A percentile compares a stretch with the other conserved stretches of the same genome.
phyloP scores from a whole-genome alignment of 2,329 filamentous ascomycete species.

The Epichloe bromicola region DNA sequence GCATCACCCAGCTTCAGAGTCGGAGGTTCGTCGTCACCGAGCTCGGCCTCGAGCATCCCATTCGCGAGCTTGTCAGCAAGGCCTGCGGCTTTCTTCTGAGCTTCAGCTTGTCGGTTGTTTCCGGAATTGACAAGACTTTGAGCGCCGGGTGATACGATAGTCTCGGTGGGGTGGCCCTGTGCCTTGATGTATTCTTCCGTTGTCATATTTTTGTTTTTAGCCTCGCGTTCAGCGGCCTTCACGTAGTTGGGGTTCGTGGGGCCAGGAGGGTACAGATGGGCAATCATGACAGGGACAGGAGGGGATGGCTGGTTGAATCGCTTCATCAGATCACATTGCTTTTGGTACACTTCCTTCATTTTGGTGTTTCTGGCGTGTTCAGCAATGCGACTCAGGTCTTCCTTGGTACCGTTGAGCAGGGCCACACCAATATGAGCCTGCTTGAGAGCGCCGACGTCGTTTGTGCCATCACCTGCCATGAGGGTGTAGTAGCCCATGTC shows the following conservation, averaged over 20 bases:
- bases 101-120: slow-evolving; percentile 40
- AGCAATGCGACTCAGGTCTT: slow-evolving; percentile 81
- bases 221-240: slow-evolving; percentile 81
- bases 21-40: slow-evolving; percentile 82
- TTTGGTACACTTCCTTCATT: slow-evolving; percentile 98
- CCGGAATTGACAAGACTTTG: slow-evolving; percentile 31
- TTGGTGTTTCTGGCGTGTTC: slow-evolving; percentile 89
- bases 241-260: slow-evolving; percentile 87
- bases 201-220: slow-evolving; percentile 60
- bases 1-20: slow-evolving; percentile 95
- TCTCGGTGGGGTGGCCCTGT: slow-evolving; percentile 43
- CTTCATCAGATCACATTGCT: slow-evolving; percentile 82
- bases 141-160: slow-evolving; percentile 53
- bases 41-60: slow-evolving; percentile 79
- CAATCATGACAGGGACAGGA: slow-evolving; percentile 85
- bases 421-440: slow-evolving; percentile 96
- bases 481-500: slow-evolving; percentile 95
- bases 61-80: slow-evolving; percentile 78
- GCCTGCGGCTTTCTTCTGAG: slow-evolving; percentile 57
- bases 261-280: slow-evolving; percentile 86
- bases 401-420: slow-evolving; percentile 83
- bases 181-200: slow-evolving; percentile 42
- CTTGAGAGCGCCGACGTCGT: slow-evolving; percentile 94
- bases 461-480: slow-evolving; percentile 97
- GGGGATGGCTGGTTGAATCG: slow-evolving; percentile 88